Base-by-base conservation (phyloP, 108 stramenopile species). In the Nitzschia palea region DNA sequence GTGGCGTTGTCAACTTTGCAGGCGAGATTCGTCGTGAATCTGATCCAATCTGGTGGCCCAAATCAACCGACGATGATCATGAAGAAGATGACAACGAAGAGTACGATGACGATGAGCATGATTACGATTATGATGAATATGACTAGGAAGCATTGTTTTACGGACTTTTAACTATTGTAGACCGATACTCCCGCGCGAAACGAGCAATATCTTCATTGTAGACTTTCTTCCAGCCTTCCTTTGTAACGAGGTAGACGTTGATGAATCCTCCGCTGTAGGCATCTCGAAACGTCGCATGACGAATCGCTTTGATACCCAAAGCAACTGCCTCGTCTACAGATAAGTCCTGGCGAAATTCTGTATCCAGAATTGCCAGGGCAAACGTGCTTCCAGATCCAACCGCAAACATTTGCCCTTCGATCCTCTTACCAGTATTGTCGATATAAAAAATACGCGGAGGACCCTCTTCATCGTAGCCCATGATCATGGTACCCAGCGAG, bases 221-320 rank as follows among this genome's bases (percentile, higher is more conserved):
- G 4, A 95, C 93, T 32, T 84, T 86, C 26, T 73, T 70, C 88
- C 90, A 95, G 2, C 90, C 90, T 40, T 76, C 67, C 18, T 84
- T 58, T 6, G 81, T 91, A 18, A 95, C 85, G 44, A 91, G 37
- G 70, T 83, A 95, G 4, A 95, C 93, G 55, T 86, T 88, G 43
- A 95, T 95, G 64, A 80, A 95, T 18, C 93, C 93, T 32, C 93
- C 93, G 20, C 76, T 78, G 59, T 76, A 85, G 2, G 90, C 89
- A 77, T 93, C 92, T n/a, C 93, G 83, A 55, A 95, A 83, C 43
- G 93, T 95, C 25, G 93, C 93, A 63, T 95, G 88, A 0, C 93
- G 88, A 44, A 95, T 95, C 1, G 93, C 93, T 63, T 84, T 86
- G 45, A 95, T 89, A 14, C 87, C 93, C 32, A 95, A 77, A 32